Evolutionary conservation across 78 protist species (phyloP).

Genomic region (Dictyostelium intermedium): DNA sequence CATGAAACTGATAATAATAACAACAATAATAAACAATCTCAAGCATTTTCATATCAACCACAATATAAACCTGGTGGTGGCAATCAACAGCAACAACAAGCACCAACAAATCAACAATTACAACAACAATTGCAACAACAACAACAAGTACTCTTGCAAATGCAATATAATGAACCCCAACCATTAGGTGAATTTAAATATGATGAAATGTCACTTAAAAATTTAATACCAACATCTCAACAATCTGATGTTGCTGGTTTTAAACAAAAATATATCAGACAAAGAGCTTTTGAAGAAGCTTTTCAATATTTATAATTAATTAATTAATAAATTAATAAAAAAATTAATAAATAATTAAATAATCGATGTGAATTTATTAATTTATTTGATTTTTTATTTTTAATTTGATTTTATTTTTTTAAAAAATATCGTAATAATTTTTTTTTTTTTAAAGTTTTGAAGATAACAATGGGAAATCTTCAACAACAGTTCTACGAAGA

Average conservation of each 20-base stretch:
- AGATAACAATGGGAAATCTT: slow-evolving; percentile 80
- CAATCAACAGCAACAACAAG: background rate
- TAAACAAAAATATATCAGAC: slow-evolving; percentile 55
- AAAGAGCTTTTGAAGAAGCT: slow-evolving; percentile 64
- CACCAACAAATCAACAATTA: background rate
- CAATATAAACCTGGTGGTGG: background rate
- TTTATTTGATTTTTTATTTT: background rate
- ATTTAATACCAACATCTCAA: slow-evolving; percentile 12
- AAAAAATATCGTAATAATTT: background rate
- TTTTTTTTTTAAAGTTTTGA: slow-evolving; percentile 28
- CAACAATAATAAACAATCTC: no score
- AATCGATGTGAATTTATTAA: background rate
- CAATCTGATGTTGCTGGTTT: slow-evolving; percentile 73
- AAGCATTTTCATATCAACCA: slow-evolving; percentile 19
- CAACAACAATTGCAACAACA: slow-evolving; percentile 1
- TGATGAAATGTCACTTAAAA: slow-evolving; percentile 42
- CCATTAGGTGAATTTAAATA: slow-evolving; percentile 40
- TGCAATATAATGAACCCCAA: background rate
- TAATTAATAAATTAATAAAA: background rate
- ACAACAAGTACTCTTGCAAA: slow-evolving; percentile 2
- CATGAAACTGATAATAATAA: background rate
- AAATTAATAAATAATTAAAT: background rate
- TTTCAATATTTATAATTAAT: slow-evolving; percentile 1
- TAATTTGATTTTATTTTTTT: background rate
- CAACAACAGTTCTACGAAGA: slow-evolving; percentile 63